Evolutionary conservation across 768 basidiomycete genomes (phyloP).

Genomic region (Trametes sanguinea): DNA sequence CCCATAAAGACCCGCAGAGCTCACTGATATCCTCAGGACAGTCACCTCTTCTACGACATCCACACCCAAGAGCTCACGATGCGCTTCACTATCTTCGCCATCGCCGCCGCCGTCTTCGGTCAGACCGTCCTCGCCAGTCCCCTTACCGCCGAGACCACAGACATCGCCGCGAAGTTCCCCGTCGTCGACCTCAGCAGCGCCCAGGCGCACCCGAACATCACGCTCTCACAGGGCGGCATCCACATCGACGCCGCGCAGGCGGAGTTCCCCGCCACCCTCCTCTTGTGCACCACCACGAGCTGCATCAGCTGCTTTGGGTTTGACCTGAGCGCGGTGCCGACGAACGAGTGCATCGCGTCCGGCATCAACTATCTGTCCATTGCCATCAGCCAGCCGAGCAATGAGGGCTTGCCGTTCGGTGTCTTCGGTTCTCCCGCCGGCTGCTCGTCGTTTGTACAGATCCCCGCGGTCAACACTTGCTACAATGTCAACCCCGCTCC

Average conservation of each 20-base stretch:
- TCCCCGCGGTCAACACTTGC: slow-evolving; percentile 6
- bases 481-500: neutral
- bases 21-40: neutral
- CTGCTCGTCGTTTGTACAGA: slow-evolving; percentile 1
- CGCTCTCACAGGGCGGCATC: slow-evolving; percentile 1
- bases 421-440: slow-evolving; percentile 1
- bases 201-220: slow-evolving; percentile 8
- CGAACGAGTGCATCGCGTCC: neutral
- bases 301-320: slow-evolving; percentile 4
- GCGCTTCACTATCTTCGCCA: neutral
- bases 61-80: neutral
- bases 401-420: slow-evolving; percentile 8
- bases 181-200: neutral
- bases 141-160: neutral
- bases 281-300: neutral
- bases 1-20: neutral
- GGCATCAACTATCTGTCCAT: neutral
- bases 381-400: slow-evolving; percentile 10
- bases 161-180: slow-evolving; percentile 2
- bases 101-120: neutral
- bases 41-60: neutral
- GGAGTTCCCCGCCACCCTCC: slow-evolving; percentile 5
- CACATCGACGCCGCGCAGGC: neutral
- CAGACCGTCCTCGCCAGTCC: neutral
- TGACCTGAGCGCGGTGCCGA: neutral